Percentiles rank a stretch among this genome's conserved stretches.
phyloP scores from a whole-genome alignment of 257 asterid genomes.

The Linderniella brevidens region DNA sequence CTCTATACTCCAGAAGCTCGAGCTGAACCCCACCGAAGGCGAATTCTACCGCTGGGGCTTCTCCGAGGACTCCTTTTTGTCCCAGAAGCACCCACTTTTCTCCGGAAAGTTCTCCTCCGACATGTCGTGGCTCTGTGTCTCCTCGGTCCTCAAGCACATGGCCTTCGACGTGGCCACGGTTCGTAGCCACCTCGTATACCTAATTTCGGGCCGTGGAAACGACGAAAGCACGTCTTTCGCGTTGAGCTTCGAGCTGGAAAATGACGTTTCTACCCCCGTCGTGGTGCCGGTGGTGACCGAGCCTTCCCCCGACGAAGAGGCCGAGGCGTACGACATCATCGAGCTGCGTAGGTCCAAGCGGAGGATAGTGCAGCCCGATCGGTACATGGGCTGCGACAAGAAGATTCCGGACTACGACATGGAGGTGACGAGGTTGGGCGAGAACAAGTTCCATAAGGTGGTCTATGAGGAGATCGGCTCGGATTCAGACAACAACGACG shows the following conservation, averaged over 20 bases:
- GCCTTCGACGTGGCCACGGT: slow-evolving; percentile 49
- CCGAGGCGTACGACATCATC: slow-evolving; percentile 18
- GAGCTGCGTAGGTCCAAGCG: slow-evolving; percentile 77
- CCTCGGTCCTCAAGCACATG: slow-evolving; percentile 42
- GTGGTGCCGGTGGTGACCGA: slow-evolving; percentile 14
- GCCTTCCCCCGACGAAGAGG: slow-evolving; percentile 14
- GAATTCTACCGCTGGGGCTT: slow-evolving; percentile 59
- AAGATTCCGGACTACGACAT: slow-evolving; percentile 43
- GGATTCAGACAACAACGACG: slow-evolving; percentile 20
- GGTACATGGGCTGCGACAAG: slow-evolving; percentile 53
- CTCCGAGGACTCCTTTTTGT: slow-evolving; percentile 56
- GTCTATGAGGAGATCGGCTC: slow-evolving; percentile 22
- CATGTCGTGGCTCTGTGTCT: slow-evolving; percentile 57
- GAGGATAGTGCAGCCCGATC: slow-evolving; percentile 52
- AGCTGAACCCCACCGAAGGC: slow-evolving; percentile 35
- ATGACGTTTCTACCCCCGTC: slow-evolving; percentile 28
- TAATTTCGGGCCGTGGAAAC: slow-evolving; percentile 25
- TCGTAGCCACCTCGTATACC: slow-evolving; percentile 43
- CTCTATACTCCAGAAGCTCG: slow-evolving; percentile 62
- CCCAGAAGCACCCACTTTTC: slow-evolving; percentile 36
- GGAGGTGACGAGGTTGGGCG: slow-evolving; percentile 57
- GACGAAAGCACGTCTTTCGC: slow-evolving; percentile 17
- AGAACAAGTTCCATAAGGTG: slow-evolving; percentile 25
- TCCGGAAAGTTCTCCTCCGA: slow-evolving; percentile 51
- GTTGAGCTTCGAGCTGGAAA: slow-evolving; percentile 50